Percentiles rank a stretch among this genome's conserved stretches.
Evolutionary conservation across 106 monocot genomes (phyloP).

Genomic region (Dactylorhiza incarnata): DNA sequence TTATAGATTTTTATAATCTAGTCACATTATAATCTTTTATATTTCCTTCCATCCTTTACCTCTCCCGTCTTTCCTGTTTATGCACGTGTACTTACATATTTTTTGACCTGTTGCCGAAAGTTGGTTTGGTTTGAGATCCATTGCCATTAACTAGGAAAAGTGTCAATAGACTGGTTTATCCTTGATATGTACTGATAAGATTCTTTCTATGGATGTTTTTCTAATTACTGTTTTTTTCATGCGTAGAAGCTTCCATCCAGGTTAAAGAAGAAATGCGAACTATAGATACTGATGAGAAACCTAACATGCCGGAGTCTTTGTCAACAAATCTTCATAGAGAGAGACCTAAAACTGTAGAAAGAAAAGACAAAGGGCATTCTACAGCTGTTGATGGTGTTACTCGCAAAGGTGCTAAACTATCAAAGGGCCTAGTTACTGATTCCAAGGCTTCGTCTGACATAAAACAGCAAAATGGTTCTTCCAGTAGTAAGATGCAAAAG

Average conservation of each 20-base stretch:
- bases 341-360: slow-evolving; percentile 28
- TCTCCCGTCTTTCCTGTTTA: no score
- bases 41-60: neutral
- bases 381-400: slow-evolving; percentile 20
- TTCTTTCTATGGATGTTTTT: neutral
- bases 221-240: neutral
- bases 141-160: neutral
- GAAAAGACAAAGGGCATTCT: slow-evolving; percentile 36
- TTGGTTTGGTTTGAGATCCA: neutral
- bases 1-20: no score
- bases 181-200: neutral
- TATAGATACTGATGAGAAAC: slow-evolving; percentile 43
- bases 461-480: slow-evolving; percentile 31
- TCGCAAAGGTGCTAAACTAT: slow-evolving; percentile 40
- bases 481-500: slow-evolving; percentile 38
- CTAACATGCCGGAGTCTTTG: slow-evolving; percentile 28
- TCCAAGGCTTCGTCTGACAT: slow-evolving; percentile 33
- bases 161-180: neutral
- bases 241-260: slow-evolving; percentile 75
- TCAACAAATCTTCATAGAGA: slow-evolving; percentile 32
- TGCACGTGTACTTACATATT: neutral
- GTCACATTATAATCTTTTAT: neutral
- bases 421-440: slow-evolving; percentile 33
- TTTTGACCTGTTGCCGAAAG: neutral
- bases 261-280: slow-evolving; percentile 68